Conservation (phyloP, 2,329 filamentous ascomycete species). For the Exophiala alcalophila region DNA sequence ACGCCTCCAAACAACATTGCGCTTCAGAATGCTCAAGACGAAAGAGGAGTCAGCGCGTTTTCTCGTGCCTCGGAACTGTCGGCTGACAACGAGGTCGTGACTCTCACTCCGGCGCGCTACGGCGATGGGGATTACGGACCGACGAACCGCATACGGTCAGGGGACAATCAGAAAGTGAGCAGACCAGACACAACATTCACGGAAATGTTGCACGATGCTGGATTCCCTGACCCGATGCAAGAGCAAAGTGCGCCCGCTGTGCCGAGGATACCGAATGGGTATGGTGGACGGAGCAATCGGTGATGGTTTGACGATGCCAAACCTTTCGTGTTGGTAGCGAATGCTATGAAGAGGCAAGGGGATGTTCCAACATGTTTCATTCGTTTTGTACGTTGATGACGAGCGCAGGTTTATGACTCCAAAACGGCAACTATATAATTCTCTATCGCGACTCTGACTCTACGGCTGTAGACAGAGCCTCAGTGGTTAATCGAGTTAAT, state of each 20-base stretch:
- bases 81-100: conserved; percentile 8
- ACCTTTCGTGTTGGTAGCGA: too few species aligned
- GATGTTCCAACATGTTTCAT: too few species aligned
- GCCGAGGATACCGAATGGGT: conserved; percentile 25
- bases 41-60: conserved; percentile 19
- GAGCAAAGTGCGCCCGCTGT: conserved; percentile 22
- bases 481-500: conserved; percentile 21
- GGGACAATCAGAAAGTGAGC: conserved; percentile 13
- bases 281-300: conserved; percentile 15
- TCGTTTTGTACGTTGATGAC: neutral
- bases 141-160: conserved; percentile 11
- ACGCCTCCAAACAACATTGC: conserved; percentile 22
- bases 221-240: conserved; percentile 26
- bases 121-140: conserved; percentile 12
- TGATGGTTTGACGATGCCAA: conserved; percentile 5
- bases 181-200: conserved; percentile 29
- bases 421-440: neutral
- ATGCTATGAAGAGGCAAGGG: too few species aligned
- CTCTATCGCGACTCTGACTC: conserved; percentile 19
- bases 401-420: conserved; percentile 2
- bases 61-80: conserved; percentile 17
- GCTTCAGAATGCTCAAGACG: conserved; percentile 1
- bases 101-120: conserved; percentile 26
- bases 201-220: conserved; percentile 28
- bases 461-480: neutral